Base-by-base conservation (phyloP, 2,329 filamentous ascomycete genomes). In the Colletotrichum spaethianum region DNA sequence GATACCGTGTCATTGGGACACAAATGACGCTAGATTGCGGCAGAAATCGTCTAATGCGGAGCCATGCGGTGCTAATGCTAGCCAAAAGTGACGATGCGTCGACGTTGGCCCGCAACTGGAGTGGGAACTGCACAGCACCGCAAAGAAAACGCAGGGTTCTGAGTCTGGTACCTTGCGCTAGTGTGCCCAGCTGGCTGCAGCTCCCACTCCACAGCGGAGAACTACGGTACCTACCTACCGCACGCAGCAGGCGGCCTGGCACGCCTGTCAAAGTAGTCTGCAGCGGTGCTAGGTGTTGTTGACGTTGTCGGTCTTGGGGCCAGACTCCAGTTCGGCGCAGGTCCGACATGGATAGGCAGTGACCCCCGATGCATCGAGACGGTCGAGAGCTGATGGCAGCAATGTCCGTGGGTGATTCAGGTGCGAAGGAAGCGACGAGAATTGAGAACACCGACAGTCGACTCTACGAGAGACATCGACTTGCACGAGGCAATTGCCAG, bases 121-220 rank as follows among this genome's bases (percentile, higher is more conserved):
- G 28, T 7, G 36, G 18, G 31, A 44, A 40, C 40, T 67, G 56
- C 48, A 42, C 33, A 50, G 33, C 40, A 67, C 38, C 20, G 57
- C 62, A 67, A 52, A 52, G 63, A 26, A 44, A 59, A 50, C n/a
- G 64, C 64, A 68, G 69, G 69, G 69, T 46, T 67, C 63, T 61
- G 63, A 46, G 48, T 33, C 18, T 36, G 33, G 69, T 50, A 44
- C 69, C 57, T 62, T 38, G 55, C 64, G 23, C 26, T 63, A 52
- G 36, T 46, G 52, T 40, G 26, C 26, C 61, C 28, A 46, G 57
- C 55, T 67, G 63, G 56, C 68, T 62, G 68, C 48, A 67, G 55
- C 42, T 69, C 26, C 42, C n/a, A 28, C 59, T 46, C 65, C 52
- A 60, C 59, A 72, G 65, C 53, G 65, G 65, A 31, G 59, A 69